A percentile compares a stretch with the other conserved stretches of the same genome.
Conservation (phyloP, 2,329 filamentous ascomycete species). For the Gaeumannomyces sp. region DNA sequence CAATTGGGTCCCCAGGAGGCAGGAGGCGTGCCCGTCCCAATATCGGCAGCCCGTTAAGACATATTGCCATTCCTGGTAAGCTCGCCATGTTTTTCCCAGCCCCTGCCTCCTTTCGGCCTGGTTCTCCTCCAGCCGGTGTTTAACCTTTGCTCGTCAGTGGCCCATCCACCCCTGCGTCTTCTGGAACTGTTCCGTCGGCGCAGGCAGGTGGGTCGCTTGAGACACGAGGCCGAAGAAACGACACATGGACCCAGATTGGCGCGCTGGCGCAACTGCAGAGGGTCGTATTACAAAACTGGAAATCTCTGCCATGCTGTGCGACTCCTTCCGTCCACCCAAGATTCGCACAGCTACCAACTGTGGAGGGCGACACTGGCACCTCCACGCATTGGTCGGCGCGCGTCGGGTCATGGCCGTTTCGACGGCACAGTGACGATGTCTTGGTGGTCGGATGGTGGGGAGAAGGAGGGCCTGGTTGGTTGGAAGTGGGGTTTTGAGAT, state of each 20-base stretch:
- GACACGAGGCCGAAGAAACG: not conserved
- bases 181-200: constrained; percentile 5
- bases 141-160: not conserved
- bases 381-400: too few relatives aligned
- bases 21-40: not conserved
- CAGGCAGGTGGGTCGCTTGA: not conserved
- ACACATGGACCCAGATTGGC: not conserved
- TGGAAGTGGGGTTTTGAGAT: not conserved
- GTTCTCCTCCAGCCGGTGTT: not conserved
- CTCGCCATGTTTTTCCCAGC: too few relatives aligned
- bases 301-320: not conserved
- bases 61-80: too few relatives aligned
- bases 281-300: not conserved
- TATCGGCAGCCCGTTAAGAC: not conserved
- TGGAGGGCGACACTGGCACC: not conserved
- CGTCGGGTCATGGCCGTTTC: not conserved
- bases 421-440: not conserved
- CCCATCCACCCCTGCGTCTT: not conserved
- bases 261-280: too few relatives aligned
- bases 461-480: not conserved
- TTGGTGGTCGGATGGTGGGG: not conserved
- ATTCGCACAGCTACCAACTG: not conserved
- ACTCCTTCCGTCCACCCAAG: not conserved
- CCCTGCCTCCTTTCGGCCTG: not conserved
- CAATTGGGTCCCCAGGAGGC: not conserved